phyloP scores from a whole-genome alignment of 805 yeast species.

The Grigorovia transvaalensis region DNA sequence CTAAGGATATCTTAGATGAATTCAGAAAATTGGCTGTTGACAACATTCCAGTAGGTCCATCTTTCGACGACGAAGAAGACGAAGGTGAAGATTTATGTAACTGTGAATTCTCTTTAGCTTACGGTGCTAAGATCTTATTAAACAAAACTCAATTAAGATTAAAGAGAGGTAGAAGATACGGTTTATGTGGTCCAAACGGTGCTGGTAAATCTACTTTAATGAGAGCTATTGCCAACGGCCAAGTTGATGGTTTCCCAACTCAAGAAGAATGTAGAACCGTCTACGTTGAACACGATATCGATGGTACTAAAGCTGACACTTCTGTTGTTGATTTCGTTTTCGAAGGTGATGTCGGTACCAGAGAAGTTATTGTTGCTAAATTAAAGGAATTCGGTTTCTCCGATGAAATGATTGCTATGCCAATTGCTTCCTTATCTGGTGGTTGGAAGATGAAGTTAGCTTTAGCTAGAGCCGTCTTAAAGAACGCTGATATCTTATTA shows the following conservation, averaged over 20 bases:
- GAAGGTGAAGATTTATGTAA: conserved; percentile 99
- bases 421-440: conserved; percentile 95
- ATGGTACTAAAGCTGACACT: conserved; percentile 95
- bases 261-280: conserved; percentile 99
- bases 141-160: conserved; percentile 98
- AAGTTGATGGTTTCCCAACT: conserved; percentile 99
- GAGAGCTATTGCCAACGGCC: conserved; percentile 96
- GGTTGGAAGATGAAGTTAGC: conserved; percentile 99
- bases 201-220: conserved; percentile 98
- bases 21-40: conserved; percentile 94
- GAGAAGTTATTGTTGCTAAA: conserved; percentile 60
- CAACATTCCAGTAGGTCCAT: conserved; percentile 95
- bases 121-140: conserved; percentile 99
- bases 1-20: conserved; percentile 83
- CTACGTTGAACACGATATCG: conserved; percentile 99
- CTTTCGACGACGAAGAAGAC: conserved; percentile 92
- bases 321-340: conserved; percentile 86
- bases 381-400: conserved; percentile 87
- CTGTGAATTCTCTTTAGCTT: conserved; percentile 99
- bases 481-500: conserved; percentile 94
- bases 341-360: conserved; percentile 63
- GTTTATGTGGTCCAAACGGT: conserved; percentile 99
- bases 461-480: conserved; percentile 97
- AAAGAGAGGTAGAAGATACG: conserved; percentile 98
- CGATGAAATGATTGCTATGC: conserved; percentile 86